Conservation (phyloP, 2,329 filamentous ascomycete genomes). For the Ophiostoma novo-ulmi region DNA sequence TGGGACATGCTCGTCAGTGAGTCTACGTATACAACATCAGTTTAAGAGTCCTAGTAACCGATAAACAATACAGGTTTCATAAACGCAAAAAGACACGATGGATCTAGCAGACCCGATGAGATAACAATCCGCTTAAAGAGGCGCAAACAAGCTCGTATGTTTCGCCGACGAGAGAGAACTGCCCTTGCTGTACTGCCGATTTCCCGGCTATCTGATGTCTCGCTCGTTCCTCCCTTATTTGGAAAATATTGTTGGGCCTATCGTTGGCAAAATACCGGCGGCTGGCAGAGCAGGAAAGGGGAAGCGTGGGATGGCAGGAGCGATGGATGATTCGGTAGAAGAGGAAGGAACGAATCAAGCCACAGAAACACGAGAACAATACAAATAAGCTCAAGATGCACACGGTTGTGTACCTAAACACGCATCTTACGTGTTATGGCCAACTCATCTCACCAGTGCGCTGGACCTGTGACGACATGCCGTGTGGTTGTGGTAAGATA, state of each 20-base stretch:
- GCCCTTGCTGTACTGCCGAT: not conserved
- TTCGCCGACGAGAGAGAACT: not conserved
- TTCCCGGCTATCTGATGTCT: not conserved
- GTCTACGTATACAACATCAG: not conserved
- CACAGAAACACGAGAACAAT: not conserved
- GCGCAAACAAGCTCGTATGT: not conserved
- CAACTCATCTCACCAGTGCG: conserved; percentile 8
- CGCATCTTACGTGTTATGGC: not conserved
- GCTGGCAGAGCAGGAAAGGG: not conserved
- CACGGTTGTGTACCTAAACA: not conserved
- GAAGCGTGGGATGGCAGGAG: not conserved
- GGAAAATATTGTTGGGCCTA: not conserved
- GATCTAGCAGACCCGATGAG: not conserved
- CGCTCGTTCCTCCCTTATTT: not conserved
- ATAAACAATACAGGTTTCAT: not conserved
- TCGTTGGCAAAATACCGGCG: not conserved
- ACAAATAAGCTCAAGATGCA: not conserved
- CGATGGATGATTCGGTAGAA: not conserved
- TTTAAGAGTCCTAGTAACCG: no score
- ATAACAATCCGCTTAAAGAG: not conserved
- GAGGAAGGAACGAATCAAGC: not conserved
- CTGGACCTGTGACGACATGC: conserved; percentile 22
- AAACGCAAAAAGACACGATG: not conserved
- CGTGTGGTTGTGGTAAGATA: conserved; percentile 14
- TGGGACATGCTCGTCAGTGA: not conserved